Evolutionary conservation across 2,329 filamentous ascomycete species (phyloP), one percentile per base, ranked within the genome.

Genomic region (Fusarium drepaniforme): DNA sequence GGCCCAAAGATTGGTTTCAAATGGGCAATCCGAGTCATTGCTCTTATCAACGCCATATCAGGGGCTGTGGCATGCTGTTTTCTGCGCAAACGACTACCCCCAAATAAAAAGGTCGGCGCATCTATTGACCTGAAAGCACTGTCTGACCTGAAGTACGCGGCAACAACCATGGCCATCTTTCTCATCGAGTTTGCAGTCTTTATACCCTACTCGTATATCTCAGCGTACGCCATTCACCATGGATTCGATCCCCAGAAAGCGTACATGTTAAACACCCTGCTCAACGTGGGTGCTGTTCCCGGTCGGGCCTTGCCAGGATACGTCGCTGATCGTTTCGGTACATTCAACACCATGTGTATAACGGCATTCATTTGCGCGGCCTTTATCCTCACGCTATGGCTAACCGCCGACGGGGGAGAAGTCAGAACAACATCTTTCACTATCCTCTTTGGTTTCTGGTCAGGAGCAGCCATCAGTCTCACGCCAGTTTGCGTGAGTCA

Each of bases 401-500:
- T 94, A 12, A 91, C 80, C 1, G 81, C 84, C 4, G 64, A 37
- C 4, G 62, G 64, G 2, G 60, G 81, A 15, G 82, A 86, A 42
- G 82, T 86, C 0, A 80, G 92, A 40, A 85, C 91, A 0, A 86
- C 93, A 56, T 85, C 90, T 3, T 94, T 93, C 76, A 86, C 89
- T 0, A 80, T 92, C 3, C 77, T 93, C 2, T 94, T 94, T 79
- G 93, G 93, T 0, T 93, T 95, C 78, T 90, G 89, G 16, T 92
- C 89, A n/a, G 93, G 93, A 1, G 90, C 88, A 44, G 93, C 93
- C 70, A 93, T 95, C 77, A 90, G 88, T 6, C 80, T 95, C 63
- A 93, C 91, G 0, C 93, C 93, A 0, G 93, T 94, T 1, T 94
- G 93, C 73, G 88, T 95, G 2, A 91, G 91, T 0, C 91, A 93